Base-by-base conservation (phyloP, 2,329 filamentous ascomycete genomes). In the Eurotiales sp. region DNA sequence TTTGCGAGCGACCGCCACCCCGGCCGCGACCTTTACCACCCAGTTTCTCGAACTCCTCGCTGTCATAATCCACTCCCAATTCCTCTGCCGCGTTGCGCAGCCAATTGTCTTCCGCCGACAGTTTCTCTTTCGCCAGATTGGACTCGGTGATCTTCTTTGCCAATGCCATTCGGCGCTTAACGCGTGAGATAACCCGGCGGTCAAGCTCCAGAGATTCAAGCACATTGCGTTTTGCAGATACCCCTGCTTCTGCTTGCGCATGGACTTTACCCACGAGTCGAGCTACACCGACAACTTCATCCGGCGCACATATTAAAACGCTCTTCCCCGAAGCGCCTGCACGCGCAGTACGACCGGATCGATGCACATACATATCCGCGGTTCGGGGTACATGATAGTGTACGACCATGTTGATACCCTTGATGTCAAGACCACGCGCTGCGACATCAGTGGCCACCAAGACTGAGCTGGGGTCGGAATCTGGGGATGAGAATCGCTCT, bases 301-400 rank as follows among this genome's bases (percentile, higher is more conserved):
- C 92, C 0, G 93, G 92, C 0, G 86, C 84, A 64, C 93, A 97
- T 47, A 99, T 83, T 4, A 99, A 76, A 52, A 99, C 84, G 61
- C 89, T 95, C 30, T 88, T 81, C 32, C 93, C 93, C 0, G 80
- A 82, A 11, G 82, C 82, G 17, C 85, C 81, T 3, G 88, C 92
- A 63, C 93, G 88, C 2, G 93, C 93, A 1, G 93, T 97, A 58
- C 93, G 88, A 11, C 93, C 93, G 1, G 93, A 96, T 21, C 93
- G 85, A 66, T 99, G 93, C 12, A 99, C 91, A 65, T 99, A 99
- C 43, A 87, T 87, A 68, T 97, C 92, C 29, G 93, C 93, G 1
- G 90, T 79, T 52, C 91, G 87, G 1, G 93, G 93, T 0, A 96
- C 85, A 69, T 99, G 92, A 72, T 99, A 99, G 72, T 99, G 93